These are phyloP conservation scores for Chondrostereum purpureum DNA, from an alignment of 1,284 basidiomycete species.

Conservation along the genomic window DNA sequence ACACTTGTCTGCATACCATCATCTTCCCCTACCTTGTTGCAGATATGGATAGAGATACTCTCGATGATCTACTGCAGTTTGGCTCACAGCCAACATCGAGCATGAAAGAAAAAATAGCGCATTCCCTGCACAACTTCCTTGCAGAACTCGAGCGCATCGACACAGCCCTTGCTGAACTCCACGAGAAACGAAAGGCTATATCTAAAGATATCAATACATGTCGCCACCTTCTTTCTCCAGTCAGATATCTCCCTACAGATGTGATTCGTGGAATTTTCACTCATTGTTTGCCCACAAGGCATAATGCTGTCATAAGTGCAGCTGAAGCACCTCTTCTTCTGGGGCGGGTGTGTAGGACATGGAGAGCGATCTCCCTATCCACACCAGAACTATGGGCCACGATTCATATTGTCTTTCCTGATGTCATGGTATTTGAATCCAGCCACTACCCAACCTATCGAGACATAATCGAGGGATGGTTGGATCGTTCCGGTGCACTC, in stretches of 20 bases:
- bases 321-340: conserved; percentile 1
- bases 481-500: conserved; percentile 1
- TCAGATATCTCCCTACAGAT: conserved; percentile 5
- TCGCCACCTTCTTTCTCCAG: conserved; percentile 1
- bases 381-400: conserved; percentile 3
- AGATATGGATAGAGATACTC: too few species aligned
- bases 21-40: too few species aligned
- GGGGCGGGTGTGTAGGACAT: not conserved
- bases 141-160: not conserved
- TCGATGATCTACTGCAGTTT: too few species aligned
- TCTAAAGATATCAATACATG: not conserved
- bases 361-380: not conserved
- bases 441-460: not conserved
- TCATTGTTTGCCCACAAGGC: conserved; percentile 4
- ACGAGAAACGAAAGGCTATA: not conserved
- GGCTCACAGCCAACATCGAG: too few species aligned
- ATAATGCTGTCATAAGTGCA: not conserved
- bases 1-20: too few species aligned
- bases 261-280: conserved; percentile 7
- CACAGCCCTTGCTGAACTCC: not conserved
- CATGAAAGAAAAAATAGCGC: not conserved
- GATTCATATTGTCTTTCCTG: conserved; percentile 1
- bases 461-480: not conserved
- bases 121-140: not conserved
- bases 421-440: not conserved